These are phyloP conservation scores for Torrubiellomyces zombiae DNA, from an alignment of 2,329 filamentous ascomycete species.

Conservation along the genomic window DNA sequence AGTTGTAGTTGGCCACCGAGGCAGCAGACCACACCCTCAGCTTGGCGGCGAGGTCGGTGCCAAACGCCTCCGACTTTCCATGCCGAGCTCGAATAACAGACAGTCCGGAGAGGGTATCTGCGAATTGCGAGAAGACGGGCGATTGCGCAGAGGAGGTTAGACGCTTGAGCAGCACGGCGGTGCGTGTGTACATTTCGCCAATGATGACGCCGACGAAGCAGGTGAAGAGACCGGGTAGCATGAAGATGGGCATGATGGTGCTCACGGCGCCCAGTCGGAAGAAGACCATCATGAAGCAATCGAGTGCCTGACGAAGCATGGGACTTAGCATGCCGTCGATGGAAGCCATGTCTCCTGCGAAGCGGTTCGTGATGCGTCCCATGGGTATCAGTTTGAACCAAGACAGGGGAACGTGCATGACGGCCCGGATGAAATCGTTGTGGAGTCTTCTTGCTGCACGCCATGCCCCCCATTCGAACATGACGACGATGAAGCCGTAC, in stretches of 20 bases:
- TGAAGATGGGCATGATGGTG: conserved; percentile 34
- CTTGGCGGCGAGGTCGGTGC: conserved; percentile 31
- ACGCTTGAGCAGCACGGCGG: conserved; percentile 28
- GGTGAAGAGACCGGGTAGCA: conserved; percentile 26
- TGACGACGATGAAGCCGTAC: conserved; percentile 23
- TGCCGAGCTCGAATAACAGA: conserved; percentile 33
- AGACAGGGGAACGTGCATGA: conserved; percentile 35
- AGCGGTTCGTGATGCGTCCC: conserved; percentile 36
- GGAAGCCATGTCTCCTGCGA: conserved; percentile 39
- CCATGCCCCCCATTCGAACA: conserved; percentile 40
- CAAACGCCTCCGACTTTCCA: conserved; percentile 30
- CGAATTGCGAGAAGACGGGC: conserved; percentile 40
- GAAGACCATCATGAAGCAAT: conserved; percentile 23
- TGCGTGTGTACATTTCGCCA: conserved; percentile 33
- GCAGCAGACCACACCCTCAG: conserved; percentile 28
- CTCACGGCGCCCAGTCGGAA: conserved; percentile 30
- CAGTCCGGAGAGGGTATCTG: conserved; percentile 32
- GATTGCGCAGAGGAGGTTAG: conserved; percentile 30
- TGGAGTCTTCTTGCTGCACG: conserved; percentile 36
- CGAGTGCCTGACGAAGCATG: conserved; percentile 26
- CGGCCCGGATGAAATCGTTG: conserved; percentile 30
- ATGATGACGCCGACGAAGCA: conserved; percentile 27
- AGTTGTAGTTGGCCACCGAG: conserved; percentile 33
- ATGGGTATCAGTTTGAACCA: conserved; percentile 40
- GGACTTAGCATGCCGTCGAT: conserved; percentile 31